Base-by-base conservation (phyloP, 148 eudicot species). In the Agrostemma githago region DNA sequence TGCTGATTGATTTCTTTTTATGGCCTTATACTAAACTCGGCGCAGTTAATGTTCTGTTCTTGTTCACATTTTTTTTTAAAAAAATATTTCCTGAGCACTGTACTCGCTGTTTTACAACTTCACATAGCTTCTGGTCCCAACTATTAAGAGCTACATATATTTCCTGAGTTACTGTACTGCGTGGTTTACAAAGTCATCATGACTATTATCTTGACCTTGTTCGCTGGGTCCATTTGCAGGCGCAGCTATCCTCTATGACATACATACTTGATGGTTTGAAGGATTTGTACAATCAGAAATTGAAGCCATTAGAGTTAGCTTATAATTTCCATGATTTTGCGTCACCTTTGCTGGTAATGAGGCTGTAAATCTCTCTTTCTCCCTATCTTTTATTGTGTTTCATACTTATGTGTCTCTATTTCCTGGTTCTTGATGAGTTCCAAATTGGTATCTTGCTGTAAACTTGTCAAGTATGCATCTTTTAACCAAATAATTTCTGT, bases 231-330 rank as follows among this genome's bases (percentile, higher is more conserved):
- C 56, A 38, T 79, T 76, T 81, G 62, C 74, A 72, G 80, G 70
- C 41, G 66, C 74, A 72, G 51, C n/a, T 51, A 57, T 76, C 79
- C 44, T 68, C 89, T 51, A 87, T 91, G 70, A 86, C 90, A 66
- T 91, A 90, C 20, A 79, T 93, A 63, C 70, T 71, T 74, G 92
- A 93, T 78, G 98, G 98, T n/a, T 76, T 93, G 80, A 94, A 94
- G 86, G 89, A 80, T 63, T 71, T 95, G 73, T 95, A 95, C 59
- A 75, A 75, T 70, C 87, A 95, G 75, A 95, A 95, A 77, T 84
- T 95, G 46, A 92, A 87, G 89, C 98, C 98, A 46, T 64, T 95
- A 70, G 98, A 95, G 76, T 78, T 75, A 34, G 76, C 89, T 40
- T 95, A 92, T 71, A 92, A 80, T 53, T 95, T 85, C 42, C 83